Conservation (phyloP, 2,329 filamentous ascomycete species). For the Mollisia scopiformis region DNA sequence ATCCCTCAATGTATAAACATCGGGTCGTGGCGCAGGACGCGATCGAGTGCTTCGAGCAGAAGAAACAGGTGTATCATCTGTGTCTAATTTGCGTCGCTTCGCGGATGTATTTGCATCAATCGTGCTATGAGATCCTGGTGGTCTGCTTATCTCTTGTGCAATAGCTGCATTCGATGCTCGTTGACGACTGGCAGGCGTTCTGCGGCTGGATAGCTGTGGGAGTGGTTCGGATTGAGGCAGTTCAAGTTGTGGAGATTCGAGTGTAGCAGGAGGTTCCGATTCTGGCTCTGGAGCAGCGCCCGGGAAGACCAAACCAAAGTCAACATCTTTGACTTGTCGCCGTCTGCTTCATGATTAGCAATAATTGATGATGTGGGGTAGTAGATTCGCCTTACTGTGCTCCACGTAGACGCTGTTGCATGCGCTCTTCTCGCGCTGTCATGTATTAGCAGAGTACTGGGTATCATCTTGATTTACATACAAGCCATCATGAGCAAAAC, state of each 20-base stretch:
- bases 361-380: neutral
- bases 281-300: constrained; percentile 30
- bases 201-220: constrained; percentile 18
- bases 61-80: constrained; percentile 28
- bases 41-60: constrained; percentile 32
- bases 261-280: constrained; percentile 5
- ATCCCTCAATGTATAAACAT: constrained; percentile 27
- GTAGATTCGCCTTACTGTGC: constrained; percentile 53
- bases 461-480: constrained; percentile 10
- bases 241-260: constrained; percentile 17
- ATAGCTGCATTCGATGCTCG: neutral
- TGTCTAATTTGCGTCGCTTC: constrained; percentile 36
- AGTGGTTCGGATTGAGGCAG: constrained; percentile 11
- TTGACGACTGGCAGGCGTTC: constrained; percentile 13
- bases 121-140: constrained; percentile 15
- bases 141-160: constrained; percentile 1
- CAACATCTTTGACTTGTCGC: constrained; percentile 61
- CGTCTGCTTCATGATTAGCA: constrained; percentile 35
- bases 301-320: constrained; percentile 57
- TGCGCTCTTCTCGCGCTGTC: constrained; percentile 60
- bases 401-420: constrained; percentile 67
- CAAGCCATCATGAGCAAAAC: constrained; percentile 17
- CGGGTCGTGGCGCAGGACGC: constrained; percentile 22
- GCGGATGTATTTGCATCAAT: constrained; percentile 38
- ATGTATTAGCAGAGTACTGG: constrained; percentile 15